Evolutionary conservation across 2,329 filamentous ascomycete species (phyloP).

Genomic region (Venturia nashicola): DNA sequence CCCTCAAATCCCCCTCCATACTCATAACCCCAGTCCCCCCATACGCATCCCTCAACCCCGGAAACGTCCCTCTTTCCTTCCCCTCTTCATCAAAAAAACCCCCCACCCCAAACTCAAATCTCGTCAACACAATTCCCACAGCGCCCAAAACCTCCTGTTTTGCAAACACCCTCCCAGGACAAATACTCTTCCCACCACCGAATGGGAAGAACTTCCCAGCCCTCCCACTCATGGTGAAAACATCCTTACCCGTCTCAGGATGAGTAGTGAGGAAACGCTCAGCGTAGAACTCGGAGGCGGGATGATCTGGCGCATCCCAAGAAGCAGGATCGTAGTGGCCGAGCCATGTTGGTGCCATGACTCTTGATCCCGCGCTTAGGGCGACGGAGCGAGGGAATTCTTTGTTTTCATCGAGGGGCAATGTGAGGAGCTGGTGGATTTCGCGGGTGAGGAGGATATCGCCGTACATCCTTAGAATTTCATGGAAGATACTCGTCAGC

Average conservation of each 20-base stretch:
- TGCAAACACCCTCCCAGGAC: constrained; percentile 12
- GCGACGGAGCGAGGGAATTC: background rate
- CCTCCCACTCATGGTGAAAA: constrained; percentile 17
- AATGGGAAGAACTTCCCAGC: constrained; percentile 21
- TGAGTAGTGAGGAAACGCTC: constrained; percentile 17
- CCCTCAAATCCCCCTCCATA: constrained; percentile 10
- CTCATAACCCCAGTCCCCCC: constrained; percentile 9
- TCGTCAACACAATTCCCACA: constrained; percentile 11
- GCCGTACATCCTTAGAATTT: constrained; percentile 21
- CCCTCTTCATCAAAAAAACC: constrained; percentile 8
- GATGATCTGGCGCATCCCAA: constrained; percentile 13
- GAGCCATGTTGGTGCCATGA: constrained; percentile 20
- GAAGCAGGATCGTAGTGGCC: constrained; percentile 17
- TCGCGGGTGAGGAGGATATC: constrained; percentile 20
- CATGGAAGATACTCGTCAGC: constrained; percentile 22
- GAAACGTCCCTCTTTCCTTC: constrained; percentile 3
- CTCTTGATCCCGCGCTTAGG: constrained; percentile 10
- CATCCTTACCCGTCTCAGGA: constrained; percentile 15
- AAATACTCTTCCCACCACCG: constrained; percentile 14
- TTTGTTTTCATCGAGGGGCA: constrained; percentile 17
- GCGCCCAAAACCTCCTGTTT: constrained; percentile 12
- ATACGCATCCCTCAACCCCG: constrained; percentile 5
- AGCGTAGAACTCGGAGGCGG: constrained; percentile 14
- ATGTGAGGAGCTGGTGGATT: constrained; percentile 15
- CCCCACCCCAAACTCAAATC: constrained; percentile 10